Evolutionary conservation across 1,284 basidiomycete genomes (phyloP).

Genomic region (Pseudozyma pruni): DNA sequence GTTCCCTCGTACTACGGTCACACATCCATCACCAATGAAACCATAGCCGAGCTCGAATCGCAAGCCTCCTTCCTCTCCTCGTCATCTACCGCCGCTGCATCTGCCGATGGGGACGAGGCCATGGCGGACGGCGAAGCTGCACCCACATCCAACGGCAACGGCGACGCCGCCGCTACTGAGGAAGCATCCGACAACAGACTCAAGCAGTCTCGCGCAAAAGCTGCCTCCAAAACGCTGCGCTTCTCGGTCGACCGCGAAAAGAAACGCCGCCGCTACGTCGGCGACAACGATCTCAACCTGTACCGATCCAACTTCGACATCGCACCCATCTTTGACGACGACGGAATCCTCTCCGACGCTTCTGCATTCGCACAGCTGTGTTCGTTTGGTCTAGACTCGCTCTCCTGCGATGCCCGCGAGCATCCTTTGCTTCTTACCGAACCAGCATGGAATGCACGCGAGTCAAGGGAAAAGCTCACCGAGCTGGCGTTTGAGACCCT

Average conservation of each 20-base stretch:
- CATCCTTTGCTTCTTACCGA: constrained; percentile 95
- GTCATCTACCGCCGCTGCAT: constrained; percentile 11
- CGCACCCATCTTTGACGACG: constrained; percentile 79
- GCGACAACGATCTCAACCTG: constrained; percentile 89
- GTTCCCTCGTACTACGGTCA: constrained; percentile 91
- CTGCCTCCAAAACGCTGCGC: constrained; percentile 34
- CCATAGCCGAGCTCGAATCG: constrained; percentile 44
- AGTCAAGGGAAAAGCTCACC: constrained; percentile 89
- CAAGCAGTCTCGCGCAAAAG: constrained; percentile 31
- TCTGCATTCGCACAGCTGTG: constrained; percentile 47
- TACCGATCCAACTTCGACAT: constrained; percentile 91
- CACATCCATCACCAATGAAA: constrained; percentile 69
- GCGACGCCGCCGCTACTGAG: constrained; percentile 17
- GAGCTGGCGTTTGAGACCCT: constrained; percentile 98
- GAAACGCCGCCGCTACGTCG: constrained; percentile 78
- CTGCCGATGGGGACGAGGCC: constrained; percentile 29
- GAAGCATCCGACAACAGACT: constrained; percentile 39
- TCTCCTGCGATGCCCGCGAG: constrained; percentile 72
- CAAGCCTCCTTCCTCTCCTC: constrained; percentile 33
- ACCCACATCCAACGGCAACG: constrained; percentile 19
- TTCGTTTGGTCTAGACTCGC: constrained; percentile 45
- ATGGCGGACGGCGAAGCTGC: constrained; percentile 27
- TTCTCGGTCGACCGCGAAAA: constrained; percentile 61
- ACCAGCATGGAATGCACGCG: constrained; percentile 91
- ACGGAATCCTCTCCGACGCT: constrained; percentile 74